Evolutionary conservation across 2,329 filamentous ascomycete genomes (phyloP).

Genomic region (Microdochium paspali): DNA sequence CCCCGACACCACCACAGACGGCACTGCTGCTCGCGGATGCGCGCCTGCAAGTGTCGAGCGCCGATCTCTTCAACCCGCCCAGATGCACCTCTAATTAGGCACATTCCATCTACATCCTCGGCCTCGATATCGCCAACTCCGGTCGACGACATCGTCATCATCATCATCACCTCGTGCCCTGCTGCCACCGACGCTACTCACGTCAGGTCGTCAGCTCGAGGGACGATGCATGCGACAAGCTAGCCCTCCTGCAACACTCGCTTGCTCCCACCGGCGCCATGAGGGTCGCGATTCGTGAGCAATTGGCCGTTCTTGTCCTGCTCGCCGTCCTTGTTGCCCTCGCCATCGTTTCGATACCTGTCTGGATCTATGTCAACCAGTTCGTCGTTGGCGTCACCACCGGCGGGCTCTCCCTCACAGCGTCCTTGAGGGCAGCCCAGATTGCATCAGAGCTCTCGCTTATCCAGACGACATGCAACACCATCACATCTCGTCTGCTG

Average conservation of each 20-base stretch:
- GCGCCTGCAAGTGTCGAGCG: no score
- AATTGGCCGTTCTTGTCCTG: slow-evolving; percentile 74
- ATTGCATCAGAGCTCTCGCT: slow-evolving; percentile 71
- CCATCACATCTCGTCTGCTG: slow-evolving; percentile 58
- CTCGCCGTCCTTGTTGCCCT: slow-evolving; percentile 65
- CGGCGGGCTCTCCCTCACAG: slow-evolving; percentile 63
- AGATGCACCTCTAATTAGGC: no score
- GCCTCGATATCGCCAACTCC: no score
- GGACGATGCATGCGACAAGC: slow-evolving; percentile 20
- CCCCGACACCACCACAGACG: no score
- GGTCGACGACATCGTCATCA: no score
- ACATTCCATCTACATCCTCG: no score
- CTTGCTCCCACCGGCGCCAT: slow-evolving; percentile 34
- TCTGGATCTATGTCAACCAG: slow-evolving; percentile 49
- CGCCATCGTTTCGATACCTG: slow-evolving; percentile 71
- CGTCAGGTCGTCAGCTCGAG: not conserved
- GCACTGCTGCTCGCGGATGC: no score
- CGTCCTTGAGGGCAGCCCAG: slow-evolving; percentile 78
- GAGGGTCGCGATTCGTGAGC: slow-evolving; percentile 81
- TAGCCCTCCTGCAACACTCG: slow-evolving; percentile 11
- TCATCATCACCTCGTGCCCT: not conserved
- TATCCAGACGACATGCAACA: slow-evolving; percentile 64
- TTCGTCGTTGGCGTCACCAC: slow-evolving; percentile 44
- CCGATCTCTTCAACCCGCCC: no score
- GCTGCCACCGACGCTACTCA: not conserved